A percentile compares a stretch with the other conserved stretches of the same genome.
phyloP scores from a whole-genome alignment of 2,329 filamentous ascomycete genomes.

The Alternaria viburni region DNA sequence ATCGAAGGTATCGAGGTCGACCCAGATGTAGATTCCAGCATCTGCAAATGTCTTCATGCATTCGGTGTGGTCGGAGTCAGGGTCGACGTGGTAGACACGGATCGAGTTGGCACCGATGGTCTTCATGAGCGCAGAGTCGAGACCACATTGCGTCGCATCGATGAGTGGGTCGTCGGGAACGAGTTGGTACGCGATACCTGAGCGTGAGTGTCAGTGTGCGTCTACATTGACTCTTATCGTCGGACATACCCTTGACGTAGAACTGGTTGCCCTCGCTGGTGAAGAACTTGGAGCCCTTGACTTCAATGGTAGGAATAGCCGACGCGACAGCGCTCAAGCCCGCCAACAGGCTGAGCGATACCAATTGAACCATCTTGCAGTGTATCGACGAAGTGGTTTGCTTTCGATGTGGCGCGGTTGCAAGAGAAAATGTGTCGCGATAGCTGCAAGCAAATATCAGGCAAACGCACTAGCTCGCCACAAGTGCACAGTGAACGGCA shows the following conservation, averaged over 20 bases:
- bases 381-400: not conserved
- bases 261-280: constrained; percentile 79
- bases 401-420: not conserved
- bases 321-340: constrained; percentile 43
- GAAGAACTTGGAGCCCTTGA: constrained; percentile 84
- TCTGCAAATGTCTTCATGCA: constrained; percentile 84
- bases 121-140: constrained; percentile 79
- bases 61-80: constrained; percentile 70
- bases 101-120: constrained; percentile 82
- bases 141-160: constrained; percentile 75
- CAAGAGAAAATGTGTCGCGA: not conserved
- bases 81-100: constrained; percentile 86
- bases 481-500: not conserved
- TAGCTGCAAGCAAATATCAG: not conserved
- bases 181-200: constrained; percentile 75
- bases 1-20: constrained; percentile 76
- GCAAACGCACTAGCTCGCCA: not conserved
- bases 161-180: constrained; percentile 76
- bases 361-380: constrained; percentile 12
- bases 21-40: constrained; percentile 74
- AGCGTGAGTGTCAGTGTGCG: constrained; percentile 9
- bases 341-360: constrained; percentile 25
- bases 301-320: constrained; percentile 63
- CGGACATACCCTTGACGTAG: constrained; percentile 74
- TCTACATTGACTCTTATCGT: not conserved